Evolutionary conservation across 2,329 filamentous ascomycete genomes (phyloP).

Genomic region (Chaetomium olivaceum): DNA sequence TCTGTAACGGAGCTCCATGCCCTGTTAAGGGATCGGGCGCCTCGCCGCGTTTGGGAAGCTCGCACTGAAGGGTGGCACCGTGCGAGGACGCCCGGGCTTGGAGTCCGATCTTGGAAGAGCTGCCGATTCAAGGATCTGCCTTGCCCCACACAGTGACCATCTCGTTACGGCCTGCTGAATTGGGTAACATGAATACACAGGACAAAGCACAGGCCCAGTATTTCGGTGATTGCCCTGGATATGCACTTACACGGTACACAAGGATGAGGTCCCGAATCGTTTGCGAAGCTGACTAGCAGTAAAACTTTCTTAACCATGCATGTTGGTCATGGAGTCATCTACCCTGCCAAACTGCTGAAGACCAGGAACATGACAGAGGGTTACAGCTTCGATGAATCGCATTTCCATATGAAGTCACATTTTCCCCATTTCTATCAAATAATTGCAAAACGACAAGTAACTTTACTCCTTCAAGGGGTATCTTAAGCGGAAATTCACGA

Average conservation of each 20-base stretch:
- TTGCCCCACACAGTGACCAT: background rate
- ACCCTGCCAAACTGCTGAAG: too few relatives aligned
- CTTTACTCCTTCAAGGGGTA: background rate
- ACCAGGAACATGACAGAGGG: background rate
- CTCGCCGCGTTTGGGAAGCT: background rate
- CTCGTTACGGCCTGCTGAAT: background rate
- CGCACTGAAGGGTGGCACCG: background rate
- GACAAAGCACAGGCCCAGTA: background rate
- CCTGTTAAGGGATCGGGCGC: conserved; percentile 12
- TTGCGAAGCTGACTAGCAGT: background rate
- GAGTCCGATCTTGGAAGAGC: conserved; percentile 5
- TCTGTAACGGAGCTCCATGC: background rate
- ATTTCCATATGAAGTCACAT: background rate
- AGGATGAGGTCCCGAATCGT: background rate
- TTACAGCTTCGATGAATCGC: background rate
- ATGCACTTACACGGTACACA: background rate
- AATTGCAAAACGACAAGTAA: background rate
- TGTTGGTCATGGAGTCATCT: background rate
- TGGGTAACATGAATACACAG: background rate
- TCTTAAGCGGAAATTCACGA: background rate
- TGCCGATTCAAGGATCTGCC: background rate
- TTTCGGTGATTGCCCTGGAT: background rate
- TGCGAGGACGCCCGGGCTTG: background rate
- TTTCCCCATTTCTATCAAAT: background rate
- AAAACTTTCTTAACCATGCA: background rate